Base-by-base conservation (phyloP, 345 rosid species). In the Brassica incana region DNA sequence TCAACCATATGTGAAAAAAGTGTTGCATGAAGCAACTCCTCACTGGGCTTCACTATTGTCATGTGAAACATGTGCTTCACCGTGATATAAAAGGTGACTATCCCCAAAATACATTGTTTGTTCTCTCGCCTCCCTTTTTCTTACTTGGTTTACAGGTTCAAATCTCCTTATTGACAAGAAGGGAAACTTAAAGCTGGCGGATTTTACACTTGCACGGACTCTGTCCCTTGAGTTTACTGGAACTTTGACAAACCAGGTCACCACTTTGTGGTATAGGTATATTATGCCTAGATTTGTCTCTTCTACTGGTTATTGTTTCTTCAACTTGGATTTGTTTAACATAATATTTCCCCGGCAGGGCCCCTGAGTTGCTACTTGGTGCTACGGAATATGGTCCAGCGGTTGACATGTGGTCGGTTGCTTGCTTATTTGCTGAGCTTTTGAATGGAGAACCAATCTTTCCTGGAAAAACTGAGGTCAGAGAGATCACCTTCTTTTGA, bases 351-450 rank as follows among this genome's bases (percentile, higher is more conserved):
- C 15, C 12, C 52, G n/a, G 14, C 52, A 45, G 52, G 52, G n/a
- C 52, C 33, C 99, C 99, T 2, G 99, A 95, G 70, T 88, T 95
- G 85, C 88, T 95, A 62, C 98, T 95, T 79, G 99, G 99, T 74
- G 86, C 98, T 71, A 92, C 98, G 16, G 91, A 91, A 78, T 95
- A 95, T 75, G 95, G 97, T 69, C 97, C 99, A 70, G 95, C 97
- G 38, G 95, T 92, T 81, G 97, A 92, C 77, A 93, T 92, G 92
- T 92, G 97, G 97, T 92, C 99, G 4, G 99, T 92, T 67, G 97
- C 97, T 69, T 95, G 99, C 71, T 91, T 95, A 68, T 90, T 95
- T 88, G 99, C 99, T 14, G 99, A 95, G 83, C 92, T 95, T 65
- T 77, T 95, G 74, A 88, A 90, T 52, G 97, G 97, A 65, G 92